Conservation (phyloP, 371 early-diverging fungal genomes). For the Saksenaea oblongispora region DNA sequence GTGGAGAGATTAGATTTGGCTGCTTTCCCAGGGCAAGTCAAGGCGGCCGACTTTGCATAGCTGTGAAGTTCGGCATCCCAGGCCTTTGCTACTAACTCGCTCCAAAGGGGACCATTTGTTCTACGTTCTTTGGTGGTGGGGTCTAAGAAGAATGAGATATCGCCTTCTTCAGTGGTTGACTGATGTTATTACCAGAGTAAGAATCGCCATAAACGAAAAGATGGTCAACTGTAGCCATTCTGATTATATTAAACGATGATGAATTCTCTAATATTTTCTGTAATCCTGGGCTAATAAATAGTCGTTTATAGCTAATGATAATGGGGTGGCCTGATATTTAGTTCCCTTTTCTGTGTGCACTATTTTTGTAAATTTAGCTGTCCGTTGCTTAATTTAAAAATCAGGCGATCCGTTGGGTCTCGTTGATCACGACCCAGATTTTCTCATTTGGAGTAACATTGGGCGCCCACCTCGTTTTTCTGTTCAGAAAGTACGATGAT, state of each 20-base stretch:
- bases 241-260: slow-evolving; percentile 61
- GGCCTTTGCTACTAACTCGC: slow-evolving; percentile 24
- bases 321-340: slow-evolving; percentile 1
- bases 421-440: neutral
- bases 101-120: slow-evolving; percentile 49
- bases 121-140: slow-evolving; percentile 15
- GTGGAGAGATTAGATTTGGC: neutral
- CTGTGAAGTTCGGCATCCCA: slow-evolving; percentile 34
- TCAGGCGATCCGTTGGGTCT: neutral
- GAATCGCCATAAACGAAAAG: slow-evolving; percentile 28
- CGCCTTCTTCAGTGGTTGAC: neutral
- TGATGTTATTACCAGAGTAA: slow-evolving; percentile 50
- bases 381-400: neutral
- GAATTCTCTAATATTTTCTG: neutral
- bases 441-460: neutral
- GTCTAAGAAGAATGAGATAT: slow-evolving; percentile 6
- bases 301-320: neutral
- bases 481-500: too few species aligned
- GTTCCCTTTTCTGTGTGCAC: neutral
- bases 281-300: neutral
- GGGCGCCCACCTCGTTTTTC: neutral
- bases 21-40: slow-evolving; percentile 18
- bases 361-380: neutral
- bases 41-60: slow-evolving; percentile 31
- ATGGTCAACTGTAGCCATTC: slow-evolving; percentile 64